A percentile compares a stretch with the other conserved stretches of the same genome.
Evolutionary conservation across 768 basidiomycete genomes (phyloP).

Genomic region (Phaeolepiota aurea): DNA sequence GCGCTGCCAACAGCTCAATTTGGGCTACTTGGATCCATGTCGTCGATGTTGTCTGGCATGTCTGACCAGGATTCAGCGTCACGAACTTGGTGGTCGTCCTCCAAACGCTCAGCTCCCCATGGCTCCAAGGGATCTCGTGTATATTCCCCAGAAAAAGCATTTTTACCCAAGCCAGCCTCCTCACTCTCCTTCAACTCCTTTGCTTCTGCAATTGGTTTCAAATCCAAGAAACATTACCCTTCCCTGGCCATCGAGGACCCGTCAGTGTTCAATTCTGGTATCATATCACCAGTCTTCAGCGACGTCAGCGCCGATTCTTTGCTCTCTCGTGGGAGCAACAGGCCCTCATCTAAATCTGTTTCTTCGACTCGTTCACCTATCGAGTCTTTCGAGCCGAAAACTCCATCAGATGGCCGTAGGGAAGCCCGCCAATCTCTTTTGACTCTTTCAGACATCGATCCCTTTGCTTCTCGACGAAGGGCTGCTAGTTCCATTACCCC

Average conservation of each 20-base stretch:
- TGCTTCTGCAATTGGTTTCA: conserved; percentile 55
- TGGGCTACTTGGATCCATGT: conserved; percentile 5
- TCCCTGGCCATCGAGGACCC: conserved; percentile 46
- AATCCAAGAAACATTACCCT: conserved; percentile 47
- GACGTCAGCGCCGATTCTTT: conserved; percentile 14
- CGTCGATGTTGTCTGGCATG: conserved; percentile 24
- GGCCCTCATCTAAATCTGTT: conserved; percentile 45
- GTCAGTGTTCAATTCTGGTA: conserved; percentile 16
- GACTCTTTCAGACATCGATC: conserved; percentile 57
- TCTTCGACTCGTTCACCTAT: conserved; percentile 49
- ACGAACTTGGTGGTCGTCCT: conserved; percentile 38
- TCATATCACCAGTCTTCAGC: conserved; percentile 10
- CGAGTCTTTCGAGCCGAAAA: conserved; percentile 45
- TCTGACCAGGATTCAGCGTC: conserved; percentile 22
- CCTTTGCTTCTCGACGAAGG: conserved; percentile 47
- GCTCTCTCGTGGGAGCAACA: conserved; percentile 20
- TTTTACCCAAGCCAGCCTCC: not conserved
- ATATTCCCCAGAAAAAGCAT: not conserved
- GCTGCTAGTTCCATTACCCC: conserved; percentile 25
- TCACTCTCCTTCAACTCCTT: conserved; percentile 35
- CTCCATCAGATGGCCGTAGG: conserved; percentile 41
- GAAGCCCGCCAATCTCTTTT: conserved; percentile 42
- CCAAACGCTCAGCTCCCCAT: conserved; percentile 11
- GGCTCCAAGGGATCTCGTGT: not conserved
- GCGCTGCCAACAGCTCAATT: too few relatives aligned